phyloP scores from a whole-genome alignment of 2,329 filamentous ascomycete species.

The Epichloe gansuensis region DNA sequence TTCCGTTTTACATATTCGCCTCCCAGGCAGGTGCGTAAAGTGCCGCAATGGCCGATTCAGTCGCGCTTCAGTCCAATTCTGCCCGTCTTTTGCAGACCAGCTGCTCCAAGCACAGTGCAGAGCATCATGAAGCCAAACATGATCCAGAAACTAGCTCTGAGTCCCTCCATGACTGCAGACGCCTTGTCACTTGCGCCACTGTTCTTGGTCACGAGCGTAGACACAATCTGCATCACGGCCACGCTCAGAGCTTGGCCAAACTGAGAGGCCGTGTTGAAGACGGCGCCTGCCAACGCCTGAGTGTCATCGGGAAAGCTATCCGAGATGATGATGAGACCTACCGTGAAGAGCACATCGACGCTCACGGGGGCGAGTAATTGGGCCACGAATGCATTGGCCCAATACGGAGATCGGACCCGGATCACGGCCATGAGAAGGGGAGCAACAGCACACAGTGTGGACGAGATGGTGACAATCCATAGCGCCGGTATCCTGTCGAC shows the following conservation, averaged over 20 bases:
- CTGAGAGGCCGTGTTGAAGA: conserved; percentile 46
- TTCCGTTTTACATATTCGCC: too few relatives aligned
- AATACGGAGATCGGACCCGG: conserved; percentile 36
- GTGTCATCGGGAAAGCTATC: conserved; percentile 42
- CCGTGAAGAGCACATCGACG: conserved; percentile 39
- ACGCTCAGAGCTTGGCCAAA: conserved; percentile 40
- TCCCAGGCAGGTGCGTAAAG: too few relatives aligned
- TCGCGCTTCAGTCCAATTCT: conserved; percentile 34
- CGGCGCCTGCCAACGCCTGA: conserved; percentile 46
- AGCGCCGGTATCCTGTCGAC: conserved; percentile 28
- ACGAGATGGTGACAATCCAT: conserved; percentile 26
- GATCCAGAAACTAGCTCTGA: conserved; percentile 36
- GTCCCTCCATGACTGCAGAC: conserved; percentile 31
- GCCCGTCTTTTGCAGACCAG: conserved; percentile 29
- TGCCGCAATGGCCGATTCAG: conserved; percentile 7
- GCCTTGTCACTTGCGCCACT: conserved; percentile 13
- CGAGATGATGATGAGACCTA: conserved; percentile 40
- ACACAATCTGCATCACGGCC: conserved; percentile 33
- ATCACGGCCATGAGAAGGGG: conserved; percentile 44
- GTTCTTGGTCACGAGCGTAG: conserved; percentile 23
- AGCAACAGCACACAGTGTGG: conserved; percentile 28
- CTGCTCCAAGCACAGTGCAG: conserved; percentile 23
- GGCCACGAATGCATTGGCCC: conserved; percentile 32
- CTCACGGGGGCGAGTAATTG: conserved; percentile 29
- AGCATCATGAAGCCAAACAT: conserved; percentile 34